Conservation (phyloP, 2,329 filamentous ascomycete genomes). For the Pseudogymnoascus pannorum region DNA sequence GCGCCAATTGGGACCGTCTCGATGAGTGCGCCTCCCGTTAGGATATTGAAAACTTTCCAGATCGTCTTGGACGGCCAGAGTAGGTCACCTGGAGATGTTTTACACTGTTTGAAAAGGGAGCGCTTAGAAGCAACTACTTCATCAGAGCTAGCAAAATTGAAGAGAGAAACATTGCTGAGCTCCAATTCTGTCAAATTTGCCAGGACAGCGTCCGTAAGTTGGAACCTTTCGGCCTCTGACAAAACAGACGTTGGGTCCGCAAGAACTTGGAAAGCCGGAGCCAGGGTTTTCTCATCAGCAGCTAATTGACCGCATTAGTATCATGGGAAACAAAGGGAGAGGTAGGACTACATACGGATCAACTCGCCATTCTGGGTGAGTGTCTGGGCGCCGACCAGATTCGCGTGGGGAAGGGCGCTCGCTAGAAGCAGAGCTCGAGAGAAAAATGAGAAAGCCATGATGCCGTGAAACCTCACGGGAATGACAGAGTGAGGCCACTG, state of each 20-base stretch:
- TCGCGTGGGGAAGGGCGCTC: not conserved
- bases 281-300: not conserved
- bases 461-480: not conserved
- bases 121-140: not conserved
- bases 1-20: conserved; percentile 19
- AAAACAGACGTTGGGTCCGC: not conserved
- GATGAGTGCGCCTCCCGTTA: conserved; percentile 36
- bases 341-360: not conserved
- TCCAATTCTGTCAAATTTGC: conserved; percentile 14
- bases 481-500: not conserved
- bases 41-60: conserved; percentile 42
- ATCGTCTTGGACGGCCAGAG: conserved; percentile 40
- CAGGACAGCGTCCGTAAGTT: conserved; percentile 19
- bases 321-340: not conserved
- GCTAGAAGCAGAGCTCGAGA: conserved; percentile 2
- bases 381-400: not conserved
- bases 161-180: conserved; percentile 13
- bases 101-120: conserved; percentile 15
- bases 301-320: not conserved
- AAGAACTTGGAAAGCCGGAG: not conserved
- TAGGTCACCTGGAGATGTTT: conserved; percentile 20
- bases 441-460: not conserved
- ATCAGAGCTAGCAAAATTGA: conserved; percentile 12
- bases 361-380: conserved; percentile 1
- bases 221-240: conserved; percentile 14